These are phyloP conservation scores for Eucalyptus erythrocorys DNA, from an alignment of 345 rosid species.

Conservation along the genomic window DNA sequence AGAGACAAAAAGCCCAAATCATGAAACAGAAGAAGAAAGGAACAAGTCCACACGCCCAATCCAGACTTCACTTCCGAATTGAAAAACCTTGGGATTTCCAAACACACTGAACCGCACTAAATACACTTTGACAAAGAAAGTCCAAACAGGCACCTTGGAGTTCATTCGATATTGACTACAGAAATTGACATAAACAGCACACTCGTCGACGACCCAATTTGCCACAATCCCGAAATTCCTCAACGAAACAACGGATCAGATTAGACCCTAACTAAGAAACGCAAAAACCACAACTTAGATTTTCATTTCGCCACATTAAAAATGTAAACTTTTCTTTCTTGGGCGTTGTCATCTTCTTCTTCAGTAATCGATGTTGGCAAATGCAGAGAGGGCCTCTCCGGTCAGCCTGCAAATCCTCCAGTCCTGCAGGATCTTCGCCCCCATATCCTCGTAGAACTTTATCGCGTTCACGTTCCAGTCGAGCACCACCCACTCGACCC, in stretches of 20 bases:
- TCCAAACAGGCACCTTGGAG: background rate
- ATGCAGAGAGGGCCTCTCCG: slow-evolving; percentile 73
- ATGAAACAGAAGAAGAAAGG: background rate
- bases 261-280: background rate
- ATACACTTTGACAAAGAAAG: background rate
- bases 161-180: background rate
- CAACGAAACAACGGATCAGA: background rate
- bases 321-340: background rate
- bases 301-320: background rate
- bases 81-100: background rate
- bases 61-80: background rate
- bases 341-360: background rate
- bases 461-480: slow-evolving; percentile 91
- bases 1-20: background rate
- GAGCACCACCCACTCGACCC: slow-evolving; percentile 88
- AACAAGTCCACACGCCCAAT: background rate
- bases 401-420: slow-evolving; percentile 87
- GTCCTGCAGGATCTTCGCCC: slow-evolving; percentile 57
- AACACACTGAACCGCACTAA: background rate
- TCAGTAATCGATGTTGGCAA: slow-evolving; percentile 11
- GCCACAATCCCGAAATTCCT: background rate
- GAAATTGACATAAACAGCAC: background rate
- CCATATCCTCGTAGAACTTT: slow-evolving; percentile 79
- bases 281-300: background rate
- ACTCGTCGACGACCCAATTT: background rate